phyloP scores from a whole-genome alignment of 331 rosid genomes.

The Malus hybrid region DNA sequence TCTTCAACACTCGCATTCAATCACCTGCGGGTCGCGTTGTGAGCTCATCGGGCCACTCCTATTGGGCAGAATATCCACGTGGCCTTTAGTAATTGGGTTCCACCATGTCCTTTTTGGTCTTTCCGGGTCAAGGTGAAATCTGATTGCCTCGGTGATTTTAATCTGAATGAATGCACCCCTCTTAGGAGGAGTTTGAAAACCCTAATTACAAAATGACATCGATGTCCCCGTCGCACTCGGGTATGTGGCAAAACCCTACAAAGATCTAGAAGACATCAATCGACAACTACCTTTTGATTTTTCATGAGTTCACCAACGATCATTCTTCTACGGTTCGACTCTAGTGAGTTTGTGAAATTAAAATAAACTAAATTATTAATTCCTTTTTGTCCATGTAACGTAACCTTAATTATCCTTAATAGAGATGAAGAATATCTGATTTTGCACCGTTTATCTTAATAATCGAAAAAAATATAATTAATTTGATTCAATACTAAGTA shows the following conservation, averaged over 20 bases:
- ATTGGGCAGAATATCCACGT: constrained; percentile 27
- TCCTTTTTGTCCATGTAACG: background rate
- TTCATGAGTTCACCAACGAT: background rate
- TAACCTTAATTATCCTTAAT: background rate
- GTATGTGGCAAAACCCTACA: background rate
- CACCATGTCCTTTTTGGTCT: background rate
- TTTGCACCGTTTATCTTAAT: too few species aligned
- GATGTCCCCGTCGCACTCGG: constrained; percentile 30
- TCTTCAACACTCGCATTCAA: background rate
- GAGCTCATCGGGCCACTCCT: background rate
- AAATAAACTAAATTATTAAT: background rate
- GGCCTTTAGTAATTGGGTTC: background rate
- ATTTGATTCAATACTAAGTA: background rate
- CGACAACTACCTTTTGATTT: background rate
- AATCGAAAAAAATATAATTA: too few species aligned
- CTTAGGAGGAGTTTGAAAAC: constrained; percentile 35
- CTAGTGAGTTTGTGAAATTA: background rate
- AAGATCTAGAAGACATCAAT: background rate
- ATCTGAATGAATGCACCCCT: constrained; percentile 19
- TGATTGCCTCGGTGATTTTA: constrained; percentile 23
- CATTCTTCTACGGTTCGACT: background rate
- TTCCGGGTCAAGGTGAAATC: background rate
- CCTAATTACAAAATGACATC: constrained; percentile 51
- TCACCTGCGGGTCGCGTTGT: constrained; percentile 51
- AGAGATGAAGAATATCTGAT: accelerated